phyloP scores from a whole-genome alignment of 1,139 yeast species.

The Suhomyces bribrorum region DNA sequence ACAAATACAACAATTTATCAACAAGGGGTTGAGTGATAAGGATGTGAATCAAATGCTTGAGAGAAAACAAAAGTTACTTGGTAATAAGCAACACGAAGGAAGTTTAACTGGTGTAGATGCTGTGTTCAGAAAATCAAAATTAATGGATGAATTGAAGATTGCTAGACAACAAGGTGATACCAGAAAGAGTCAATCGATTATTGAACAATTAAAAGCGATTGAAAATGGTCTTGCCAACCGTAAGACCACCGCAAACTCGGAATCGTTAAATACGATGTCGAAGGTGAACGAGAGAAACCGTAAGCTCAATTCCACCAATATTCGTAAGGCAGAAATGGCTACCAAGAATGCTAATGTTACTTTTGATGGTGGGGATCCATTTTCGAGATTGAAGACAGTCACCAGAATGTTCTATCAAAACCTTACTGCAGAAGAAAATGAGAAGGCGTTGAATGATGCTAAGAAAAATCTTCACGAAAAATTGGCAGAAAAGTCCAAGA shows the following conservation, averaged over 20 bases:
- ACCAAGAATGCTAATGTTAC: constrained; percentile 50
- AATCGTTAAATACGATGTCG: constrained; percentile 45
- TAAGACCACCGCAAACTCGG: constrained; percentile 21
- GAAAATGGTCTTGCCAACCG: constrained; percentile 34
- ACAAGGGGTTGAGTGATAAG: constrained; percentile 67
- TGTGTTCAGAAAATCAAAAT: constrained; percentile 71
- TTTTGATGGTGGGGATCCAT: constrained; percentile 72
- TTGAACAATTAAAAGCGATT: constrained; percentile 42
- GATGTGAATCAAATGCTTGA: constrained; percentile 81
- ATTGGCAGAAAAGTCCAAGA: constrained; percentile 39
- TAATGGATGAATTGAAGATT: constrained; percentile 73
- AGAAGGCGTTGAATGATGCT: constrained; percentile 46
- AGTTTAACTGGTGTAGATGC: constrained; percentile 56
- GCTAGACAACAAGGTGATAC: constrained; percentile 67
- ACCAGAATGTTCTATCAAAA: constrained; percentile 78
- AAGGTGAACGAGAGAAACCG: constrained; percentile 81
- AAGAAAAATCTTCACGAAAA: constrained; percentile 35
- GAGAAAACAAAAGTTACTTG: constrained; percentile 61
- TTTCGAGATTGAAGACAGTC: constrained; percentile 82
- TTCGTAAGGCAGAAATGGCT: constrained; percentile 76
- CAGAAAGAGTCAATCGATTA: constrained; percentile 53
- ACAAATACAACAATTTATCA: constrained; percentile 61
- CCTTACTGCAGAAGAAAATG: constrained; percentile 45
- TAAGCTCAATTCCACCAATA: constrained; percentile 71
- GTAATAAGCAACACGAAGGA: constrained; percentile 52